Conservation (phyloP, 2,329 filamentous ascomycete species). For the Fusarium domesticum region DNA sequence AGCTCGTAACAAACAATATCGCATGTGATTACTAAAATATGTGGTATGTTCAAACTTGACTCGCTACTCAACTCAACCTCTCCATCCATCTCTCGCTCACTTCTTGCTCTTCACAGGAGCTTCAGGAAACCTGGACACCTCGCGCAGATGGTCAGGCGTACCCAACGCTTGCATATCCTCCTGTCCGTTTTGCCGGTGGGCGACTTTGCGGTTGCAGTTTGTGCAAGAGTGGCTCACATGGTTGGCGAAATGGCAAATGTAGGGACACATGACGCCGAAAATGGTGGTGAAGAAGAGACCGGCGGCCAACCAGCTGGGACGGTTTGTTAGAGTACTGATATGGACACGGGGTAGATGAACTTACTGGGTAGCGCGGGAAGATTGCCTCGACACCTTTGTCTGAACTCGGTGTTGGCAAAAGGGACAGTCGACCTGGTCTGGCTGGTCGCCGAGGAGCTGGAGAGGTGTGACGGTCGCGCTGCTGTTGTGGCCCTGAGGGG, state of each 20-base stretch:
- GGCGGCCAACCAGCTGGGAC: slow-evolving; percentile 9
- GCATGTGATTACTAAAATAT: not conserved
- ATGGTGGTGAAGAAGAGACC: slow-evolving; percentile 25
- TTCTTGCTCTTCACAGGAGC: slow-evolving; percentile 8
- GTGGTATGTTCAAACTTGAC: not conserved
- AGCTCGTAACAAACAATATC: no score
- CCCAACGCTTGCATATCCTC: slow-evolving; percentile 20
- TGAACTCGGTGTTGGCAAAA: slow-evolving; percentile 24
- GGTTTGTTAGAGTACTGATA: slow-evolving; percentile 1
- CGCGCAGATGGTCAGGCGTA: slow-evolving; percentile 27
- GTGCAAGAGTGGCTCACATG: slow-evolving; percentile 26
- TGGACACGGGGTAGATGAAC: not conserved
- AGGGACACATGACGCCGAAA: slow-evolving; percentile 24
- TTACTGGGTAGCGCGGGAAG: slow-evolving; percentile 27
- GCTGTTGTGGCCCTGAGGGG: not conserved
- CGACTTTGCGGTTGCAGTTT: slow-evolving; percentile 28
- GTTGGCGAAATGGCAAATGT: slow-evolving; percentile 20
- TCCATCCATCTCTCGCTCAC: not conserved
- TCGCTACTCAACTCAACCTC: slow-evolving; percentile 6
- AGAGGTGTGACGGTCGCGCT: slow-evolving; percentile 25
- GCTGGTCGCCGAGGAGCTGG: slow-evolving; percentile 24
- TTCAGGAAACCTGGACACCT: slow-evolving; percentile 23
- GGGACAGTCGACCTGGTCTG: slow-evolving; percentile 27
- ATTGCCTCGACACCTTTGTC: slow-evolving; percentile 20
- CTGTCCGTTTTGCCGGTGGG: slow-evolving; percentile 10